These are phyloP conservation scores for Colletotrichum simmondsii DNA, from an alignment of 2,329 filamentous ascomycete genomes.

Conservation along the genomic window DNA sequence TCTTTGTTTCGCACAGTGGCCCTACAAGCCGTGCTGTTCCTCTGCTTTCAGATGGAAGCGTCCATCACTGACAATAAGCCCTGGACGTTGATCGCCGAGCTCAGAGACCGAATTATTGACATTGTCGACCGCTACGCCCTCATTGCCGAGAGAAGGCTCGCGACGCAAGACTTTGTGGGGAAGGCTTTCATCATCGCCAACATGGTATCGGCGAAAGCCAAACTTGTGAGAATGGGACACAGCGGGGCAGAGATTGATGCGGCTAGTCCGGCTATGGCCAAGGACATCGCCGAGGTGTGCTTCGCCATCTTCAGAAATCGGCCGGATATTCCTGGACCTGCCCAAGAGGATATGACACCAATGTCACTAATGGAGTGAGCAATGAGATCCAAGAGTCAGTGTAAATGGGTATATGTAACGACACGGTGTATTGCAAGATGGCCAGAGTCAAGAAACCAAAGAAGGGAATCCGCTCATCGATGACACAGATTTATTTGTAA, in stretches of 20 bases:
- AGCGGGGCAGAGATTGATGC: neutral
- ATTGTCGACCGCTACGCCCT: neutral
- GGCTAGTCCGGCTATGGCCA: neutral
- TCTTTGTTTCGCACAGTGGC: neutral
- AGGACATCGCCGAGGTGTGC: neutral
- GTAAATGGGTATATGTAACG: neutral
- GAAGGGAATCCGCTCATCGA: no score
- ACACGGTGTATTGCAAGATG: no score
- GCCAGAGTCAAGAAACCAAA: no score
- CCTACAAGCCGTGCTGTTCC: neutral
- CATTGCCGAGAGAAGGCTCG: neutral
- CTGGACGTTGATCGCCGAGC: neutral
- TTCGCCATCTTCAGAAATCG: neutral
- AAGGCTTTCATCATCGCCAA: neutral
- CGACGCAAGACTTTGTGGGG: neutral
- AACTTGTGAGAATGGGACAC: neutral
- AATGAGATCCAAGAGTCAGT: neutral
- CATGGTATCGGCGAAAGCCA: neutral
- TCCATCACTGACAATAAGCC: neutral
- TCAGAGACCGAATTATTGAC: neutral
- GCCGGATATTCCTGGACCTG: neutral
- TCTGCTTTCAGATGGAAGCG: neutral
- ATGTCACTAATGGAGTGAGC: neutral
- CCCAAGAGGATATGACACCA: neutral
- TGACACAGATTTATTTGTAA: no score